Base-by-base conservation (phyloP, 768 basidiomycete species). In the Rhodosporidiobolus odoratus region DNA sequence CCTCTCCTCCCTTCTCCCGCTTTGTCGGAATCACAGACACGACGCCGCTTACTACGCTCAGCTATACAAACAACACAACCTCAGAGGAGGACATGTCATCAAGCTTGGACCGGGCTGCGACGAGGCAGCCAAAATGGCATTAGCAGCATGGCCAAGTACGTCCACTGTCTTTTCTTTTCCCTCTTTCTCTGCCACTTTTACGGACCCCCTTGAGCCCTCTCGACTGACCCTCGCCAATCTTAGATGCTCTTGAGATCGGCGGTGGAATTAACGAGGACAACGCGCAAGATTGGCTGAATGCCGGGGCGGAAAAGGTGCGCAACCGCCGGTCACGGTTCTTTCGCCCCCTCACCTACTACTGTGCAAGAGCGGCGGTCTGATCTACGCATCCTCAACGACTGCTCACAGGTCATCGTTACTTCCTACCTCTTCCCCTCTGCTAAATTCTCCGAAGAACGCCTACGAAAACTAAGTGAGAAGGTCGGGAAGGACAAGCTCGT, bases 21-120 rank as follows among this genome's bases (percentile, higher is more conserved):
- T 50, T 50, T 50, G 48, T 50, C 21, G 13, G 43, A 43, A 43
- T 43, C n/a, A 21, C 19, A 69, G 75, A 12, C 66, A 58, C 78
- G 92, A 89, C 9, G 84, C 96, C 41, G 85, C 83, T 10, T 85
- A 89, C 74, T 98, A 89, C 50, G 90, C 93, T 0, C 81, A 82
- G 32, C 82, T 97, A 50, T 99, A 98, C 78, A 85, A 81, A 73
- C 71, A 83, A 34, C 80, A 92, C 75, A 79, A 82, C 41, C 83
- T 99, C 2, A 81, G 83, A 65, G 96, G 95, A 0, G 95, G 92
- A 1, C 96, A 99, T 84, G 87, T 99, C 48, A 98, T 99, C 74
- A 98, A 95, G 81, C 85, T 99, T 10, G 96, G 96, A 3, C 86
- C 87, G 4, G 85, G 89, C 21, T 98, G 98, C 76, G 92, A 95